Evolutionary conservation across 441 rosid species (phyloP).

Genomic region (Erysimum cheiri): DNA sequence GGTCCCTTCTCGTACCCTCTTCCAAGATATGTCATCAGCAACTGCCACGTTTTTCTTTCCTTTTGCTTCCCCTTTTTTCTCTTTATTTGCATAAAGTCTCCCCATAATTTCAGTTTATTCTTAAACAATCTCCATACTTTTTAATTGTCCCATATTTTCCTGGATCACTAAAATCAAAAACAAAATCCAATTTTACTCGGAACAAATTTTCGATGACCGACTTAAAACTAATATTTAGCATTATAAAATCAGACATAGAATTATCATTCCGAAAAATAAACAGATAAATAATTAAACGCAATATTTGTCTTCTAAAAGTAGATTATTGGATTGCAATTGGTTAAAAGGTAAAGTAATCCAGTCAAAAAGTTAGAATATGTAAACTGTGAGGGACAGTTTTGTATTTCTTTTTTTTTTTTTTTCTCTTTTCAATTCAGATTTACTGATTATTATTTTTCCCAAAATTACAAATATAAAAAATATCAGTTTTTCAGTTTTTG

Average conservation of each 20-base stretch:
- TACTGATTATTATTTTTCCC: background rate
- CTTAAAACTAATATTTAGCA: background rate
- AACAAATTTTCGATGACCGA: background rate
- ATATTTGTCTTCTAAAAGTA: background rate
- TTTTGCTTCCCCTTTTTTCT: slow-evolving; percentile 3
- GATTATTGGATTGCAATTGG: background rate
- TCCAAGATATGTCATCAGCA: slow-evolving; percentile 33
- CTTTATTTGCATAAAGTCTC: slow-evolving; percentile 5
- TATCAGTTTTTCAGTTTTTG: slow-evolving; percentile 25
- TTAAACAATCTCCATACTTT: background rate
- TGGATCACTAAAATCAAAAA: background rate
- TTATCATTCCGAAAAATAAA: background rate
- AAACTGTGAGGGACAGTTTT: background rate
- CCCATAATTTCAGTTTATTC: background rate
- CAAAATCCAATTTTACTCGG: background rate
- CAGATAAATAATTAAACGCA: background rate
- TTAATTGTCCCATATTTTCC: background rate
- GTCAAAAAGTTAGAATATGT: background rate
- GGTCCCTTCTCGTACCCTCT: slow-evolving; percentile 25
- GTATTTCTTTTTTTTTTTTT: background rate
- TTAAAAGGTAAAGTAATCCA: background rate
- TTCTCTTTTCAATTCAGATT: background rate
- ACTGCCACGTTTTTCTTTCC: slow-evolving; percentile 38
- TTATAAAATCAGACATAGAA: background rate
- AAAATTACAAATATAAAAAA: background rate